Evolutionary conservation across 768 basidiomycete genomes (phyloP).

Genomic region (Termitomyces sp.): DNA sequence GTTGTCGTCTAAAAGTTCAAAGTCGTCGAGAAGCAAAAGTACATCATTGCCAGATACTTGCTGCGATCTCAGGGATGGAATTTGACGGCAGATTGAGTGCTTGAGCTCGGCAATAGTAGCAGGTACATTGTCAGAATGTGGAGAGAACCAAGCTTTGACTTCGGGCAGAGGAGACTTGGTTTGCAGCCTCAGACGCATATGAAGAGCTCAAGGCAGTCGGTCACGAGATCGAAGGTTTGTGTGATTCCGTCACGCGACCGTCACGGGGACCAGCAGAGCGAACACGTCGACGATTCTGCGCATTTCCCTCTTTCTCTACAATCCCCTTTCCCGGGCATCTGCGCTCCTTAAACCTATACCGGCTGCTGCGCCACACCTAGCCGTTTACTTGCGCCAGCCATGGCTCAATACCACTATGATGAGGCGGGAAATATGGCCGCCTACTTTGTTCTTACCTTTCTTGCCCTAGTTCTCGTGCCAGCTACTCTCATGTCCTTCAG

Average conservation of each 20-base stretch:
- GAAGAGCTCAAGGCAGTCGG: not conserved
- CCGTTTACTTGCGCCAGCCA: constrained; percentile 6
- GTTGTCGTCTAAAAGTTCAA: constrained; percentile 43
- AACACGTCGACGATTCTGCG: constrained; percentile 18
- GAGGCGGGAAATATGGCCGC: constrained; percentile 83
- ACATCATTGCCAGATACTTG: constrained; percentile 20
- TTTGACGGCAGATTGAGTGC: constrained; percentile 27
- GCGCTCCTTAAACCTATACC: not conserved
- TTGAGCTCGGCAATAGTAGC: constrained; percentile 36
- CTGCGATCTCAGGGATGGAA: constrained; percentile 26
- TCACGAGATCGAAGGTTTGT: constrained; percentile 8
- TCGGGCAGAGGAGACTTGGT: constrained; percentile 43
- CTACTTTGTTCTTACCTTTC: constrained; percentile 90
- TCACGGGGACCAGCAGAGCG: constrained; percentile 17
- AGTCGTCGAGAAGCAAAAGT: constrained; percentile 39
- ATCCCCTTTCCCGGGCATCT: not conserved
- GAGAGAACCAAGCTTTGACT: constrained; percentile 51
- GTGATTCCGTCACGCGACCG: constrained; percentile 14
- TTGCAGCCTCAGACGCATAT: constrained; percentile 52
- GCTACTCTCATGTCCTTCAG: constrained; percentile 56
- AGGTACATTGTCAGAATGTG: constrained; percentile 21
- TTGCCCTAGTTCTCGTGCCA: constrained; percentile 80
- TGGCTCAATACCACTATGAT: constrained; percentile 86
- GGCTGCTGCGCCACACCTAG: not conserved
- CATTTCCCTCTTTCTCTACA: not conserved